Evolutionary conservation across 2,329 filamentous ascomycete genomes (phyloP), one percentile per base, ranked within the genome.

Genomic region (Alternaria sp.): DNA sequence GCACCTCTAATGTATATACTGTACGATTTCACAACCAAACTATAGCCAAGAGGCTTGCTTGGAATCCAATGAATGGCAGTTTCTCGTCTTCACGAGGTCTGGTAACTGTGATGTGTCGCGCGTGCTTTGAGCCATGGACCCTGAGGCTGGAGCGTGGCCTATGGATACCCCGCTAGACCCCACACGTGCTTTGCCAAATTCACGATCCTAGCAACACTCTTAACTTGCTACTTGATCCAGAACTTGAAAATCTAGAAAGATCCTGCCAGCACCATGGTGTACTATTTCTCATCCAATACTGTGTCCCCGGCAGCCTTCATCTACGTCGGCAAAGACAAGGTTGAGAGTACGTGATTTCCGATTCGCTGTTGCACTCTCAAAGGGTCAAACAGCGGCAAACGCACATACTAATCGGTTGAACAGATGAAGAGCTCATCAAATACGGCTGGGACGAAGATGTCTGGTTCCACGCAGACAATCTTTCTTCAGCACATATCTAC

Each of bases 301-400:
- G 92, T 96, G 37, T 84, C 88, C 11, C 94, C 95, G 2, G 77
- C 92, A 31, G 94, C 92, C 40, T 93, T 90, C 76, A 88, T 99
- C 73, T 99, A 99, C 77, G 92, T 97, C 59, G 95, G 95, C 79
- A 99, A 98, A 80, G 95, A 99, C 83, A 99, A 99, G 81, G 93
- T 95, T 70, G 95, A 99, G 83, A 99, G 95, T 97, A 84, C 74
- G 89, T 67, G 11, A 60, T 36, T 31, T 28, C 39, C 40, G 40
- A 17, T 31, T 17, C 21, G 37, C 14, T n/a, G 7, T 14, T 34
- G 44, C 23, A 17, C 44, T 33, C 17, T 8, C 21, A 17, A n/a
- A 26, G n/a, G 14, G 14, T 26, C 21, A 21, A 21, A 10, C 2
- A 37, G 24, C 23, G 28, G n/a, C 28, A 54, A 4, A 2, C 17